Evolutionary conservation across 139 green algal genomes (phyloP), one percentile per base, ranked within the genome.

Genomic region (Trebouxia sp.): DNA sequence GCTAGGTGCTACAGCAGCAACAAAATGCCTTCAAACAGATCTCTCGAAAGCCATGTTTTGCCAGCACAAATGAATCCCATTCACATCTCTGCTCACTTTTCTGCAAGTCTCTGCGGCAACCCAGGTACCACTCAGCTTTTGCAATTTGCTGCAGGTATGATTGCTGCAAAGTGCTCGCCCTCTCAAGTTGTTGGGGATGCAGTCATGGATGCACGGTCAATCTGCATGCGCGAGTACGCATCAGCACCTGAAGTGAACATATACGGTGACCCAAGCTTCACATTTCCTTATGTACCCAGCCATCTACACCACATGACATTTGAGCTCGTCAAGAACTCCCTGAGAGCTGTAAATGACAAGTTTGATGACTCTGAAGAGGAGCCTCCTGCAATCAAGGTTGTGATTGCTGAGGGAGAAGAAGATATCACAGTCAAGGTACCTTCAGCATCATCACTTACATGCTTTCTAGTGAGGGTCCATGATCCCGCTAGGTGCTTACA

Each of bases 281-380:
- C 84, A 26, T 99, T 98, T 82, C 87, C 97, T 66, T 99, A 99
- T 86, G 95, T 99, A 6, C 97, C 97, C 74, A 91, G 82, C 14
- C 97, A 99, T 84, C 86, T 99, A 65, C 96, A 99, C 83, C 96
- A 99, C 89, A 99, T 99, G 94, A 83, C 94, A 28, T 97, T 97
- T 86, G 92, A 97, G 89, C 88, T 97, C 56, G 91, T 98, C 11
- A 79, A 79, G 30, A 79, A 79, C 45, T 79, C 45, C 72, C 72
- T 79, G 14, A 62, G 72, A 42, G 72, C 72, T 28, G 45, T 65
- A 5, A 79, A 79, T 43, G 72, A 79, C 72, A 62, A 79, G 30
- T 99, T 93, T 84, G 85, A 92, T 43, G 93, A 98, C 72, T 75
- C 75, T 15, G 89, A 96, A 79, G 80, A 91, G 26, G 83, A 94